These are phyloP conservation scores for Spergularia azorica DNA, from an alignment of 179 eudicot species.

Conservation along the genomic window DNA sequence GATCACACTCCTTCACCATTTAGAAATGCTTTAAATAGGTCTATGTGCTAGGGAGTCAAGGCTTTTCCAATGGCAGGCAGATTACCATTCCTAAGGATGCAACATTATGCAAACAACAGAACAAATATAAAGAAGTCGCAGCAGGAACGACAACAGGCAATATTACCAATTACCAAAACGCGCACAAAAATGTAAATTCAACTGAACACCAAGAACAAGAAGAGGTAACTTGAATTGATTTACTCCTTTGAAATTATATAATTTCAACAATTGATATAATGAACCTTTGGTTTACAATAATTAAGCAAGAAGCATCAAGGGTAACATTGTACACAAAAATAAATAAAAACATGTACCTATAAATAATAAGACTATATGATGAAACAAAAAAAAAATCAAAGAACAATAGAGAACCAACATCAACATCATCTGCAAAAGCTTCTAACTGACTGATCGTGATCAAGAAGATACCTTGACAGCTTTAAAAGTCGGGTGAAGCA, in stretches of 20 bases:
- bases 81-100: too few relatives aligned
- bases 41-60: too few relatives aligned
- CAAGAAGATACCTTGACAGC: slow-evolving; percentile 14
- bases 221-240: not conserved
- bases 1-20: too few relatives aligned
- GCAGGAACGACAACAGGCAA: too few relatives aligned
- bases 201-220: not conserved
- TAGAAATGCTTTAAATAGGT: too few relatives aligned
- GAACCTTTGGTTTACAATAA: not conserved
- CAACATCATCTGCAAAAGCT: not conserved
- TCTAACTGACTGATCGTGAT: slow-evolving; percentile 1
- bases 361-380: not conserved
- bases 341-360: not conserved
- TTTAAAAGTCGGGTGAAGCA: slow-evolving; percentile 21
- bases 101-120: too few relatives aligned
- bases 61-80: too few relatives aligned
- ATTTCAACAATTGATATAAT: slow-evolving; percentile 5
- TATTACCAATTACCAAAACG: too few relatives aligned
- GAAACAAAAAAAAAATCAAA: too few relatives aligned
- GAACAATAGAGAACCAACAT: slow-evolving; percentile 1
- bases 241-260: not conserved
- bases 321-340: not conserved
- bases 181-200: not conserved
- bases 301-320: not conserved
- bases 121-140: too few relatives aligned